phyloP scores from a whole-genome alignment of 495 filamentous ascomycete genomes.

The Aspergillus leporis region DNA sequence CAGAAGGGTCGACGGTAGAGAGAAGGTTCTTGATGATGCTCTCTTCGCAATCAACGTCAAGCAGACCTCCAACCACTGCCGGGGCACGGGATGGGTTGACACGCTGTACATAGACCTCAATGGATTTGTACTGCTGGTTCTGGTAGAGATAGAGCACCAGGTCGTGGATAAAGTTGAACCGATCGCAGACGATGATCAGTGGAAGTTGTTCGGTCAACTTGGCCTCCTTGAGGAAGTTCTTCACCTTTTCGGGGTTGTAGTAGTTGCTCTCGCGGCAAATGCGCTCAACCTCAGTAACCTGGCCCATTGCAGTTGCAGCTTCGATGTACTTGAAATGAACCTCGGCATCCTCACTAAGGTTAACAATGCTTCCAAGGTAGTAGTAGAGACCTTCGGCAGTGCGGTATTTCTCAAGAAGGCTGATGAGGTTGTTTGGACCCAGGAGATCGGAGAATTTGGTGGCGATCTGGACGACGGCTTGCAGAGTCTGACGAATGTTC shows the following conservation, averaged over 20 bases:
- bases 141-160: conserved; percentile 97
- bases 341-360: conserved; percentile 90
- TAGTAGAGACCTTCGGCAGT: conserved; percentile 96
- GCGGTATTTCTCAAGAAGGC: conserved; percentile 94
- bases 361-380: conserved; percentile 97
- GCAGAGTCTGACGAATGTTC: conserved; percentile 96
- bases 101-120: conserved; percentile 98
- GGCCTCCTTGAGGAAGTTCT: conserved; percentile 99
- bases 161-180: conserved; percentile 98
- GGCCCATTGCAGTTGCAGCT: conserved; percentile 87
- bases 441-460: conserved; percentile 98
- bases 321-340: conserved; percentile 99
- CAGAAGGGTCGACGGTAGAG: conserved; percentile 77
- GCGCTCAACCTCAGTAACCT: conserved; percentile 93
- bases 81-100: conserved; percentile 95
- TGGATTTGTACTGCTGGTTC: conserved; percentile 99
- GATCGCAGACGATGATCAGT: conserved; percentile 97
- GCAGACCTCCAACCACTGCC: conserved; percentile 89
- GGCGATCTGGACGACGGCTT: conserved; percentile 88
- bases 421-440: conserved; percentile 85
- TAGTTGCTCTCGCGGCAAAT: conserved; percentile 94
- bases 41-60: conserved; percentile 98
- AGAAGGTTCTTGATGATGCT: conserved; percentile 91
- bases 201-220: conserved; percentile 89
- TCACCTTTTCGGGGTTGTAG: conserved; percentile 96